Evolutionary conservation across 2,329 filamentous ascomycete genomes (phyloP).

Genomic region (Penicillium sp.): DNA sequence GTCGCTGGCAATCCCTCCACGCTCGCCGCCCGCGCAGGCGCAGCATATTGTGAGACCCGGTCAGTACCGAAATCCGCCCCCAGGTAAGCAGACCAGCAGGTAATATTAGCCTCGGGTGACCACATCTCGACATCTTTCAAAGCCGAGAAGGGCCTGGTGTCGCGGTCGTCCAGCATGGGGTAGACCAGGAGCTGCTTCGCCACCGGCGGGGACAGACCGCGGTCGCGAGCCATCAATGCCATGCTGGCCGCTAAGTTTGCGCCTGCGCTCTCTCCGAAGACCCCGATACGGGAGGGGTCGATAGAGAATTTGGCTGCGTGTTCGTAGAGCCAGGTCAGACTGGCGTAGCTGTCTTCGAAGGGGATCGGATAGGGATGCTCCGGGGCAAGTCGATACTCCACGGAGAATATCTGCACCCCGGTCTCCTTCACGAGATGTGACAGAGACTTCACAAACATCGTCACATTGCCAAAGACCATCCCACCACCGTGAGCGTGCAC

Average conservation of each 20-base stretch:
- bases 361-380: conserved; percentile 24
- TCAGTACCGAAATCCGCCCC: conserved; percentile 36
- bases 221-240: conserved; percentile 41
- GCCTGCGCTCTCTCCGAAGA: conserved; percentile 47
- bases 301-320: conserved; percentile 43
- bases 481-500: conserved; percentile 29
- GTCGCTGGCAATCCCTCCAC: conserved; percentile 43
- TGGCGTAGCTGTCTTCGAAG: conserved; percentile 28
- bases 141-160: conserved; percentile 31
- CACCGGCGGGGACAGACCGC: conserved; percentile 27
- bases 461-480: conserved; percentile 21
- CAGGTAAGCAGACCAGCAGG: conserved; percentile 45
- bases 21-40: conserved; percentile 38
- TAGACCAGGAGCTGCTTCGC: conserved; percentile 47
- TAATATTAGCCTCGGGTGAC: conserved; percentile 39
- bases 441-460: conserved; percentile 12
- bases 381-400: conserved; percentile 28
- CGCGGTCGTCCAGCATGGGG: conserved; percentile 50
- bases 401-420: conserved; percentile 24
- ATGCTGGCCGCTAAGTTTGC: conserved; percentile 43
- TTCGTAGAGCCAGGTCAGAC: conserved; percentile 38
- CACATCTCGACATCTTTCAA: conserved; percentile 38
- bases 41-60: conserved; percentile 36
- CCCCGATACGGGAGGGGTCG: conserved; percentile 40
- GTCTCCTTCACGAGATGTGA: conserved; percentile 15